Evolutionary conservation across 2,329 filamentous ascomycete genomes (phyloP), one percentile per base, ranked within the genome.

Genomic region (Phyllosticta citriasiana): DNA sequence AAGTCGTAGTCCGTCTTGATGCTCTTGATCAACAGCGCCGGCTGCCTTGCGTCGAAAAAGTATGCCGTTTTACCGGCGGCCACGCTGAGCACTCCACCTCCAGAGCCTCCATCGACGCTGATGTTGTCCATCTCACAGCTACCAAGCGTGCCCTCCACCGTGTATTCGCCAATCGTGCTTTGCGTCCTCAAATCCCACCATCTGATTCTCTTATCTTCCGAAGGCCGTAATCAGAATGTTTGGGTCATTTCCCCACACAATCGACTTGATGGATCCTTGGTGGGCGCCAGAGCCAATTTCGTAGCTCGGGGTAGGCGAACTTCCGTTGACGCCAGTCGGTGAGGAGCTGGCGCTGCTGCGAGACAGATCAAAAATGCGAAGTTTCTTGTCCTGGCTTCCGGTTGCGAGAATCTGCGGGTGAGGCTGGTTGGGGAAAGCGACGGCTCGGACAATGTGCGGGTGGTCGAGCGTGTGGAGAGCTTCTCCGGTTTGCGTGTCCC

Each of bases 401-500:
- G 94, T 97, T 5, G 93, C 94, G 27, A 99, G 80, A 61, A 96
- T 79, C 64, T 81, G 86, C n/a, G 89, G 88, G 24, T 86, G 86
- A 59, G 86, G 84, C 67, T 93, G 88, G 53, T 88, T 77, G 12
- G 78, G 78, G 69, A 97, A 97, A 10, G 94, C 91, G 64, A 97
- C 85, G 50, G 93, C 89, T 65, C 94, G 90, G 64, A 97, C 94
- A 66, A 99, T 97, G 74, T 99, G 94, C 65, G 91, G 85, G 74
- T 99, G 94, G 71, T 93, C 86, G 40, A 99, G 83, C 3, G 90
- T 92, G 70, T 88, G 88, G 52, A 96, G 82, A 56, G 89, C 85
- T 77, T 97, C 92, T 68, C 95, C 95, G 0, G 89, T 94, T 70
- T 95, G 89, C 0, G 94, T 96, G 70, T 99, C 91, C 94, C 95